Percentiles rank a stretch among this genome's conserved stretches.
These are phyloP conservation scores for Elongisporangium anandrum DNA, from an alignment of 352 stramenopile genomes.

Conservation along the genomic window DNA sequence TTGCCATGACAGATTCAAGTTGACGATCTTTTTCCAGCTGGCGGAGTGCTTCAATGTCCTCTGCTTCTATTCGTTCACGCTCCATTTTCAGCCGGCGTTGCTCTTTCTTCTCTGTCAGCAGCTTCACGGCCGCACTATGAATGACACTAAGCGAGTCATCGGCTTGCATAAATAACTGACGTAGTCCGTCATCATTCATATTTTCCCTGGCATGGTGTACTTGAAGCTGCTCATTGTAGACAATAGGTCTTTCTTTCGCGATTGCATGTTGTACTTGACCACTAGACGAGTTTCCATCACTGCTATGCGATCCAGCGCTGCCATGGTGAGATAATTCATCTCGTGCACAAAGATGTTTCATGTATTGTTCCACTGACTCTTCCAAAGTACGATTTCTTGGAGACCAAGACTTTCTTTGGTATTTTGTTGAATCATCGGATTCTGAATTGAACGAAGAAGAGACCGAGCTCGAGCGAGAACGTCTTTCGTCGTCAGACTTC, in stretches of 20 bases:
- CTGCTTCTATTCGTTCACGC: slow-evolving; percentile 10
- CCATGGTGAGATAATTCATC: background rate
- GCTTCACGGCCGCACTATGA: slow-evolving; percentile 37
- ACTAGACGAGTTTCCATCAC: background rate
- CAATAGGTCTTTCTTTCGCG: background rate
- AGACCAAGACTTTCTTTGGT: background rate
- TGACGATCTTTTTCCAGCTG: slow-evolving; percentile 16
- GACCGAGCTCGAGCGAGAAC: background rate
- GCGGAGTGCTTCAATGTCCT: slow-evolving; percentile 4
- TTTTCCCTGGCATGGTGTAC: background rate
- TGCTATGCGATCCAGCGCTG: background rate
- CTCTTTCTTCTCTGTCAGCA: slow-evolving; percentile 35
- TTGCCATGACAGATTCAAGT: slow-evolving; percentile 26
- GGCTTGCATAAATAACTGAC: slow-evolving; percentile 42
- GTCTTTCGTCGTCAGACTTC: background rate
- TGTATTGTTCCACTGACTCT: background rate
- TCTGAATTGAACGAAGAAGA: background rate
- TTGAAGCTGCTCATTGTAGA: background rate
- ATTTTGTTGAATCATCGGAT: background rate
- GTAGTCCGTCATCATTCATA: slow-evolving; percentile 18
- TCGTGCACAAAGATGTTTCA: background rate
- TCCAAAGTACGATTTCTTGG: background rate
- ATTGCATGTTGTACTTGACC: background rate
- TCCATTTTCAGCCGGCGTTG: slow-evolving; percentile 29
- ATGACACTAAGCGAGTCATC: slow-evolving; percentile 78